Evolutionary conservation across 75 land plant genomes (phyloP).

Genomic region (Chamaecyparis obtusa): DNA sequence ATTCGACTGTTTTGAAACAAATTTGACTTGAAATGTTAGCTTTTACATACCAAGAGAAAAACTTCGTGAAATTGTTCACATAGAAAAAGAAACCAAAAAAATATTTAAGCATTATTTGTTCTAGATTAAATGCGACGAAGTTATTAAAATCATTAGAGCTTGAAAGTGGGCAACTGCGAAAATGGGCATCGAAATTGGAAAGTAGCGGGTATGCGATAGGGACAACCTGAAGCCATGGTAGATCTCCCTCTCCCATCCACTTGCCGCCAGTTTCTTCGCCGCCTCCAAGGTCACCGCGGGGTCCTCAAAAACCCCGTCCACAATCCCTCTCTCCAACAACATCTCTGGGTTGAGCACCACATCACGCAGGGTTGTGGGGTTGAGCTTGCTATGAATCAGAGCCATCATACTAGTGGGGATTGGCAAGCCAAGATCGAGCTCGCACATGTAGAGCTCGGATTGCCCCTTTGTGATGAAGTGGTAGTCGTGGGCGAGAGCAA

Average conservation of each 20-base stretch:
- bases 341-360: constrained; percentile 16
- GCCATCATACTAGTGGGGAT: constrained; percentile 36
- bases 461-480: constrained; percentile 33
- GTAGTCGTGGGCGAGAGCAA: constrained; percentile 75
- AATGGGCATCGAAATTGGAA: no score
- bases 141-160: no score
- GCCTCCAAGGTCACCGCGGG: constrained; percentile 22
- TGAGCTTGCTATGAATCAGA: constrained; percentile 26
- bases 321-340: constrained; percentile 20
- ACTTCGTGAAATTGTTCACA: no score
- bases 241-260: constrained; percentile 24
- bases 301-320: constrained; percentile 20
- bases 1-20: no score
- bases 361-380: constrained; percentile 17
- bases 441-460: constrained; percentile 75
- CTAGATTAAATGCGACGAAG: no score
- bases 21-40: no score
- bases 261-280: constrained; percentile 22
- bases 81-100: no score
- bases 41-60: no score
- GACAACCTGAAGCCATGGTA: constrained; percentile 18
- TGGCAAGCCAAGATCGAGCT: constrained; percentile 57
- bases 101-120: no score
- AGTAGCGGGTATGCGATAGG: no score
- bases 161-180: no score